These are phyloP conservation scores for Acer yangbiense DNA, from an alignment of 345 rosid species.

Conservation along the genomic window DNA sequence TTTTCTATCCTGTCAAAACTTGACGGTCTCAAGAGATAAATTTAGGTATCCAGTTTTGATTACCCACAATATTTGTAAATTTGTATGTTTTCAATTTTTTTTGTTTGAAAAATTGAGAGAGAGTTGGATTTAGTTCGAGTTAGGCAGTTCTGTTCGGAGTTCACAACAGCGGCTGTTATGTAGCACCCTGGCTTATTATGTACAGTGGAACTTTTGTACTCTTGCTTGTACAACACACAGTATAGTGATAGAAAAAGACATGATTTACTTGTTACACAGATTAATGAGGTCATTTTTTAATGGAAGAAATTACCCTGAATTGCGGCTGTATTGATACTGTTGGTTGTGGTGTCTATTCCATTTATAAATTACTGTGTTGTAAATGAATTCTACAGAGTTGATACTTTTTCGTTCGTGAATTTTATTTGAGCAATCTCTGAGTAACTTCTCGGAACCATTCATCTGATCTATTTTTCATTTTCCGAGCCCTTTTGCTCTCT, in stretches of 20 bases:
- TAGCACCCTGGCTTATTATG: slow-evolving; percentile 4
- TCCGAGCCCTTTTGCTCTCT: not conserved
- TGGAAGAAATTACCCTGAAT: not conserved
- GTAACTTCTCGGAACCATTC: not conserved
- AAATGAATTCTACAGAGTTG: not conserved
- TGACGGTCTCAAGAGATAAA: not conserved
- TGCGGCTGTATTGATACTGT: not conserved
- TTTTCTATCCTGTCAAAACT: not conserved
- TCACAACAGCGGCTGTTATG: slow-evolving; percentile 10
- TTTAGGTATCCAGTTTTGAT: slow-evolving; percentile 20
- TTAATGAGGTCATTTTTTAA: not conserved
- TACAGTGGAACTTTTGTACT: slow-evolving; percentile 16
- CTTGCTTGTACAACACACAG: slow-evolving; percentile 3
- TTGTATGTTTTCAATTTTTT: not conserved
- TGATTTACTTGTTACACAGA: not conserved
- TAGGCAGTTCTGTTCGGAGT: slow-evolving; percentile 7
- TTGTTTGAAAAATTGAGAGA: slow-evolving; percentile 12
- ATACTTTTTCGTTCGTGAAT: not conserved
- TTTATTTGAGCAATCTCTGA: not conserved
- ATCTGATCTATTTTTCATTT: not conserved
- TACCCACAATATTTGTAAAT: slow-evolving; percentile 14
- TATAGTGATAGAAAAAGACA: not conserved
- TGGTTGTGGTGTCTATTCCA: not conserved
- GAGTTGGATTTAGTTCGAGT: slow-evolving; percentile 5
- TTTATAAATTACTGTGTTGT: not conserved